A percentile compares a stretch with the other conserved stretches of the same genome.
Evolutionary conservation across 192 early-diverging fungal species (phyloP).

Genomic region (Nowakowskiella sp.): DNA sequence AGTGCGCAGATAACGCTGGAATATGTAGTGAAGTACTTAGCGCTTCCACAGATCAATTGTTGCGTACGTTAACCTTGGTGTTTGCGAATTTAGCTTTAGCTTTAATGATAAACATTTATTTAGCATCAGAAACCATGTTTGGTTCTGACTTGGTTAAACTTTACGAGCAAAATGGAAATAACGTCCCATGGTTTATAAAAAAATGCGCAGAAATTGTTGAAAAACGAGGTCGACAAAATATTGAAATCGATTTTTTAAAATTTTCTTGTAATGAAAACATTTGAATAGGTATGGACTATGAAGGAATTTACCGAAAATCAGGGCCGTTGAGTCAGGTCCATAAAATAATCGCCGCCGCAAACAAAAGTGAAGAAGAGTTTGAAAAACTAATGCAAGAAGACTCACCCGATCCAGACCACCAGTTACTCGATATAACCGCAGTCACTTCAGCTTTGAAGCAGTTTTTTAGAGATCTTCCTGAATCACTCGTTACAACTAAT

Average conservation of each 20-base stretch:
- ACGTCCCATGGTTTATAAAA: conserved; percentile 20
- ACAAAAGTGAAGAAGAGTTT: conserved; percentile 17
- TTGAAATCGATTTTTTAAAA: conserved; percentile 10
- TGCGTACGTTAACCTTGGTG: not conserved
- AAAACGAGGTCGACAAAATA: conserved; percentile 11
- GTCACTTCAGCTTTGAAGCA: conserved; percentile 28
- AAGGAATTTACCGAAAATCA: conserved; percentile 34
- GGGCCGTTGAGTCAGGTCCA: conserved; percentile 29
- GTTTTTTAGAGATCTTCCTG: conserved; percentile 28
- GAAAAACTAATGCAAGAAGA: not conserved
- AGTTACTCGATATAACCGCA: conserved; percentile 23
- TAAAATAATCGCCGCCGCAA: conserved; percentile 14
- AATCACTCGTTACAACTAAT: conserved; percentile 12
- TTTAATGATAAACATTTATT: conserved; percentile 6
- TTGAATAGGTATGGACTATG: conserved; percentile 19
- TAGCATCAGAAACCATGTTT: conserved; percentile 7
- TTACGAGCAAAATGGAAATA: conserved; percentile 10
- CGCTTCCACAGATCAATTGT: conserved; percentile 5
- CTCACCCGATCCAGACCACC: not conserved
- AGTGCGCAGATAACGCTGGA: conserved; percentile 24
- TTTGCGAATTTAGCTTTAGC: not conserved
- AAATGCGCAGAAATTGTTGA: conserved; percentile 27
- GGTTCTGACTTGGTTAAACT: conserved; percentile 13
- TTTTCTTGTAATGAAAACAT: not conserved
- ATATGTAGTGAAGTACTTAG: conserved; percentile 8